Conservation (phyloP, 2,329 filamentous ascomycete genomes). For the Coniochaeta ligniaria region DNA sequence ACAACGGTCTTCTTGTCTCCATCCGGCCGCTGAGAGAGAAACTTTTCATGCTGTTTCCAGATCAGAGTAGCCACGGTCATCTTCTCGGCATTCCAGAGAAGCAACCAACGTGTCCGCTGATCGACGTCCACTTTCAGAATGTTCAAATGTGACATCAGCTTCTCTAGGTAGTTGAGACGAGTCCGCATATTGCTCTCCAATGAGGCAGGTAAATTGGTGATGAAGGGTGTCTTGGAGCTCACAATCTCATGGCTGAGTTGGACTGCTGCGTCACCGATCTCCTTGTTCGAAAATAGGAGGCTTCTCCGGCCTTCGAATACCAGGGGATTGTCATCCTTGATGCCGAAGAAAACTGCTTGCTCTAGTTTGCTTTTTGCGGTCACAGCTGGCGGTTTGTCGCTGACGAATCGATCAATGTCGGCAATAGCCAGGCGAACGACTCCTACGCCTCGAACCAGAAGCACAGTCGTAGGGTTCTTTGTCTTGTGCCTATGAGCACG, state of each 20-base stretch:
- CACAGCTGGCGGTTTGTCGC: conserved; percentile 52
- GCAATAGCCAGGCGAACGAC: conserved; percentile 52
- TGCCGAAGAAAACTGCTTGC: conserved; percentile 90
- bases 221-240: conserved; percentile 65
- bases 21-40: conserved; percentile 50
- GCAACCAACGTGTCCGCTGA: conserved; percentile 63
- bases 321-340: conserved; percentile 76
- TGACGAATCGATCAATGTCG: conserved; percentile 53
- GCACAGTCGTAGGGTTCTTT: conserved; percentile 55
- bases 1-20: conserved; percentile 64
- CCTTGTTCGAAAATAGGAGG: conserved; percentile 58
- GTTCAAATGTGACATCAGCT: conserved; percentile 65
- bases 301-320: conserved; percentile 66
- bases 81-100: conserved; percentile 89
- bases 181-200: conserved; percentile 74
- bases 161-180: conserved; percentile 65
- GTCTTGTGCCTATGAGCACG: conserved; percentile 45
- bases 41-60: conserved; percentile 74
- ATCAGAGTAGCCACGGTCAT: conserved; percentile 71
- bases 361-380: conserved; percentile 86
- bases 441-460: conserved; percentile 57
- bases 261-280: conserved; percentile 71
- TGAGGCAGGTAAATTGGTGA: conserved; percentile 66
- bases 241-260: conserved; percentile 77
- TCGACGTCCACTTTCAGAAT: conserved; percentile 60